phyloP scores from a whole-genome alignment of 331 rosid species.

The Malus hybrid region DNA sequence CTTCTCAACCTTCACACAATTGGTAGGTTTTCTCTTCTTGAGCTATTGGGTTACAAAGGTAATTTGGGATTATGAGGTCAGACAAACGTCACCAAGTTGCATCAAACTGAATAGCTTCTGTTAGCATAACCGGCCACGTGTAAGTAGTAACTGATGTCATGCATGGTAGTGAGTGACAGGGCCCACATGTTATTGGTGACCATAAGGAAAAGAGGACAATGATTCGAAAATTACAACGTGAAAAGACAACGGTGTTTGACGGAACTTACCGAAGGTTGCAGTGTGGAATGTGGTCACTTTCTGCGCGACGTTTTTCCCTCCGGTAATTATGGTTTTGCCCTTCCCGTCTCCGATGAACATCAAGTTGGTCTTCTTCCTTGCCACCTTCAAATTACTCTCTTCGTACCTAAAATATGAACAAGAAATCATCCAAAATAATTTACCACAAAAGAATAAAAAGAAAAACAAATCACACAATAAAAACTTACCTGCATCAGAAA shows the following conservation, averaged over 20 bases:
- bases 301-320: conserved; percentile 30
- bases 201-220: background rate
- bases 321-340: conserved; percentile 68
- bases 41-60: background rate
- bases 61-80: background rate
- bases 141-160: background rate
- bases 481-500: background rate
- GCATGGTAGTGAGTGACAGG: background rate
- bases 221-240: background rate
- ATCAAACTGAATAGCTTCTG: conserved; percentile 13
- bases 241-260: background rate
- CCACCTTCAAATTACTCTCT: conserved; percentile 74
- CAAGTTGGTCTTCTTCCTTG: conserved; percentile 69
- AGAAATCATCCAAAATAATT: background rate
- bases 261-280: conserved; percentile 68
- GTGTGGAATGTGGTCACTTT: conserved; percentile 78
- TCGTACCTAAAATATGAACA: conserved; percentile 46
- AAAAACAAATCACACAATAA: background rate
- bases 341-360: conserved; percentile 91
- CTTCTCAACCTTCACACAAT: background rate
- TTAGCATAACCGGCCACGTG: conserved; percentile 33
- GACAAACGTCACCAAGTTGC: background rate
- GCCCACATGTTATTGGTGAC: background rate
- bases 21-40: background rate
- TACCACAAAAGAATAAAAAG: background rate